Evolutionary conservation across 148 eudicot genomes (phyloP).

Genomic region (Salicornia ramosissima): DNA sequence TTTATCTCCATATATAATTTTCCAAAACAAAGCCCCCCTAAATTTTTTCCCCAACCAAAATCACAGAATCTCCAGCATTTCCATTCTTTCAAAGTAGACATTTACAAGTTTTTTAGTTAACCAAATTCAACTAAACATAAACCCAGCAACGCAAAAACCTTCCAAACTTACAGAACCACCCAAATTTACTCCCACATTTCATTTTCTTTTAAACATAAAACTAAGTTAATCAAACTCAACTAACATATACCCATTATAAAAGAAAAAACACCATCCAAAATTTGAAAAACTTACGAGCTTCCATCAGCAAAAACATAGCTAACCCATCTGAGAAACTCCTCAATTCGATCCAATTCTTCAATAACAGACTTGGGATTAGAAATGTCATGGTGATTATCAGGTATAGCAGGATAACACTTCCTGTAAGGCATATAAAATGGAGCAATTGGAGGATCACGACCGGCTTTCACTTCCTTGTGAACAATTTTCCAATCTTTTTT

Average conservation of each 20-base stretch:
- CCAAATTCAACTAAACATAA: too few relatives aligned
- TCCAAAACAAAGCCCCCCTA: background rate
- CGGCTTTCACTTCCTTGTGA: conserved; percentile 37
- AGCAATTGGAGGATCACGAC: conserved; percentile 64
- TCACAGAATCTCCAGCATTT: too few relatives aligned
- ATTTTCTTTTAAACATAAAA: background rate
- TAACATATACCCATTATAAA: background rate
- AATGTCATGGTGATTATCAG: conserved; percentile 57
- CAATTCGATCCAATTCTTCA: conserved; percentile 83
- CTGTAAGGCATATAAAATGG: conserved; percentile 80
- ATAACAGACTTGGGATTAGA: conserved; percentile 45
- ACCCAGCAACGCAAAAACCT: too few relatives aligned
- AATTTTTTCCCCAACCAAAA: too few relatives aligned
- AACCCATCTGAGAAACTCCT: conserved; percentile 87
- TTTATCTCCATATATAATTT: background rate
- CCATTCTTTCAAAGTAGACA: too few relatives aligned
- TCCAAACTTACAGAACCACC: background rate
- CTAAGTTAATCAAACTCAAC: background rate
- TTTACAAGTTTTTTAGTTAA: too few relatives aligned
- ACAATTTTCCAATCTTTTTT: conserved; percentile 48
- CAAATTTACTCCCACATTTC: background rate
- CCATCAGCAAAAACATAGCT: conserved; percentile 79
- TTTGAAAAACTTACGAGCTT: conserved; percentile 49
- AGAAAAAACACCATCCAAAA: background rate
- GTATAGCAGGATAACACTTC: conserved; percentile 64